Percentiles rank a stretch among this genome's conserved stretches.
Conservation (phyloP, 371 early-diverging fungal genomes). For the Mucor lusitanicus region DNA sequence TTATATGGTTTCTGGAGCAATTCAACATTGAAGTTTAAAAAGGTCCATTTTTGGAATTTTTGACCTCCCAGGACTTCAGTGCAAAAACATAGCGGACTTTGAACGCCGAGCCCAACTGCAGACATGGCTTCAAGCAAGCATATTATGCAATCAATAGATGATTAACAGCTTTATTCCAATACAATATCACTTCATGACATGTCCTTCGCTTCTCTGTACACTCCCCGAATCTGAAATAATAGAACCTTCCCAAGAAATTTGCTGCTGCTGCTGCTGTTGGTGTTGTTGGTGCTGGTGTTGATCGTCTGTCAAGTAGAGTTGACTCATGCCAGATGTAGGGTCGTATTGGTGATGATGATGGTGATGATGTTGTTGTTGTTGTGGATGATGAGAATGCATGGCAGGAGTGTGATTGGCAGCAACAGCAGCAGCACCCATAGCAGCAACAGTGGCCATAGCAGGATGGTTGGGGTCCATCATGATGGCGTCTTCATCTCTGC, state of each 20-base stretch:
- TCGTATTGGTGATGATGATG: constrained; percentile 8
- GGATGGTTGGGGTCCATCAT: constrained; percentile 7
- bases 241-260: constrained; percentile 3
- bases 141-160: no score
- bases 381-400: neutral
- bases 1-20: no score
- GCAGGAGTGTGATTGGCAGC: neutral
- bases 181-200: constrained; percentile 21
- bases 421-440: neutral
- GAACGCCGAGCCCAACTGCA: no score
- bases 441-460: neutral
- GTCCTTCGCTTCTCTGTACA: constrained; percentile 20
- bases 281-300: constrained; percentile 9
- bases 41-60: no score
- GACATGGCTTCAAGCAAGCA: no score
- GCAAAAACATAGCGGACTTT: neutral
- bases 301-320: constrained; percentile 19
- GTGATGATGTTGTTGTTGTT: no score
- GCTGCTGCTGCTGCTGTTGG: constrained; percentile 6
- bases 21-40: no score
- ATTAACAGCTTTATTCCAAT: neutral
- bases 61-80: no score
- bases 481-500: constrained; percentile 5
- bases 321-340: constrained; percentile 26
- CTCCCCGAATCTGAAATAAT: neutral